Conservation (phyloP, 2,329 filamentous ascomycete species). For the Penicillium sp. region DNA sequence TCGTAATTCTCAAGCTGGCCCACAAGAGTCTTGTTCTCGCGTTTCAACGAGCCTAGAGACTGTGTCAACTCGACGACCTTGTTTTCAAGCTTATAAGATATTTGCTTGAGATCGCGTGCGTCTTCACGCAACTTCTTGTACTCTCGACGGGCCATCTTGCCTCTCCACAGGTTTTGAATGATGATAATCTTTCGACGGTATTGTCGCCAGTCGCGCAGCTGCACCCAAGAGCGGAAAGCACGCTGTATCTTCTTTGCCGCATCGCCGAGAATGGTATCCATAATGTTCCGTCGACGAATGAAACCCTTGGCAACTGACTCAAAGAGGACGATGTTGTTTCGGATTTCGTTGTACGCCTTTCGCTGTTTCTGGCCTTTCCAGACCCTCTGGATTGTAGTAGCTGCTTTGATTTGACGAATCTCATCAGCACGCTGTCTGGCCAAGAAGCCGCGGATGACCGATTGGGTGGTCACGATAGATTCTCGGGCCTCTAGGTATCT, state of each 20-base stretch:
- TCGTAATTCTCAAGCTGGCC: conserved; percentile 95
- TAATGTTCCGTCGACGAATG: conserved; percentile 81
- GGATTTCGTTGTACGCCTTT: conserved; percentile 71
- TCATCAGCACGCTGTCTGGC: conserved; percentile 76
- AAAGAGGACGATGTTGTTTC: conserved; percentile 79
- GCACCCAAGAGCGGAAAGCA: conserved; percentile 76
- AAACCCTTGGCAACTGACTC: conserved; percentile 91
- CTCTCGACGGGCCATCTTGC: conserved; percentile 69
- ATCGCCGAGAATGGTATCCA: conserved; percentile 90
- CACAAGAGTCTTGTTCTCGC: conserved; percentile 85
- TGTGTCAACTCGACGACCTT: conserved; percentile 99
- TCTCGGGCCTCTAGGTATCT: conserved; percentile 83
- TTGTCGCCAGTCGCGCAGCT: conserved; percentile 76
- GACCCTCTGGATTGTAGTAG: conserved; percentile 89
- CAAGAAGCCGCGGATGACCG: conserved; percentile 70
- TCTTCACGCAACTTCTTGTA: conserved; percentile 94
- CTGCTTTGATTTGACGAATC: conserved; percentile 76
- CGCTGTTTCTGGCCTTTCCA: conserved; percentile 92
- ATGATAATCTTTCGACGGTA: conserved; percentile 87
- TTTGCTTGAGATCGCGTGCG: conserved; percentile 96
- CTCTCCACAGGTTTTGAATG: conserved; percentile 90
- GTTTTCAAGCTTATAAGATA: conserved; percentile 98
- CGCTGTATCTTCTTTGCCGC: conserved; percentile 88
- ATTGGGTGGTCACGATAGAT: conserved; percentile 75
- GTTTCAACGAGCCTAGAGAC: conserved; percentile 83